These are phyloP conservation scores for Coemansia sp. DNA, from an alignment of 192 early-diverging fungal genomes.

Conservation along the genomic window DNA sequence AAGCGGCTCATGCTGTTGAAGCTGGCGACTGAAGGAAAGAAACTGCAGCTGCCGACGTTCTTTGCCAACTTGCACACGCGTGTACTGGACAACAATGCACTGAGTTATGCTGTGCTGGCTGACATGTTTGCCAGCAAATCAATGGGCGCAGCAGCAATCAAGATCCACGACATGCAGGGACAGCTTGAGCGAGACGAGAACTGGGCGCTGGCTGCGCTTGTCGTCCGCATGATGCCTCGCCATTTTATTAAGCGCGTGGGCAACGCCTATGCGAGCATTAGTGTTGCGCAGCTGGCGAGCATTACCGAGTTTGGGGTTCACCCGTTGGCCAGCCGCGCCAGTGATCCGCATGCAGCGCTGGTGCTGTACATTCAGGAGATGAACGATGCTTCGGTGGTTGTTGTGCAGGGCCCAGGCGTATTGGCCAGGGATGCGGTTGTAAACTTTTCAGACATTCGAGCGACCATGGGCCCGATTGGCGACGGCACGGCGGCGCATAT, in stretches of 20 bases:
- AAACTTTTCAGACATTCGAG: background rate
- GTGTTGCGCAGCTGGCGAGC: slow-evolving; percentile 17
- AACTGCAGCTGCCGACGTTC: slow-evolving; percentile 25
- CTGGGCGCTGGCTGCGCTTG: slow-evolving; percentile 12
- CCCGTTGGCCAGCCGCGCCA: slow-evolving; percentile 13
- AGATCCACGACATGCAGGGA: slow-evolving; percentile 8
- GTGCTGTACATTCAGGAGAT: slow-evolving; percentile 31
- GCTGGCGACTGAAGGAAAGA: slow-evolving; percentile 7
- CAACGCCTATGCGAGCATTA: slow-evolving; percentile 25
- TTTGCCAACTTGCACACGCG: slow-evolving; percentile 29
- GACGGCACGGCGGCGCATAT: background rate
- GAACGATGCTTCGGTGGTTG: slow-evolving; percentile 23
- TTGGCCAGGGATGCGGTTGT: slow-evolving; percentile 8
- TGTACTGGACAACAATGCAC: slow-evolving; percentile 19
- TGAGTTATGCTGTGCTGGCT: slow-evolving; percentile 18
- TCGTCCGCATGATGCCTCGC: slow-evolving; percentile 22
- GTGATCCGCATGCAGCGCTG: slow-evolving; percentile 11
- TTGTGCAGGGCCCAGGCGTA: slow-evolving; percentile 17
- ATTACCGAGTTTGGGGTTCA: slow-evolving; percentile 27
- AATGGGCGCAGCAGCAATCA: slow-evolving; percentile 8
- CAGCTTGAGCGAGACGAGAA: slow-evolving; percentile 22
- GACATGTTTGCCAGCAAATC: slow-evolving; percentile 19
- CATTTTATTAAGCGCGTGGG: slow-evolving; percentile 27
- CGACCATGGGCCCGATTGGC: background rate
- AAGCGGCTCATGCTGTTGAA: slow-evolving; percentile 31